These are phyloP conservation scores for Paramyrothecium roridum DNA, from an alignment of 2,329 filamentous ascomycete species.

Conservation along the genomic window DNA sequence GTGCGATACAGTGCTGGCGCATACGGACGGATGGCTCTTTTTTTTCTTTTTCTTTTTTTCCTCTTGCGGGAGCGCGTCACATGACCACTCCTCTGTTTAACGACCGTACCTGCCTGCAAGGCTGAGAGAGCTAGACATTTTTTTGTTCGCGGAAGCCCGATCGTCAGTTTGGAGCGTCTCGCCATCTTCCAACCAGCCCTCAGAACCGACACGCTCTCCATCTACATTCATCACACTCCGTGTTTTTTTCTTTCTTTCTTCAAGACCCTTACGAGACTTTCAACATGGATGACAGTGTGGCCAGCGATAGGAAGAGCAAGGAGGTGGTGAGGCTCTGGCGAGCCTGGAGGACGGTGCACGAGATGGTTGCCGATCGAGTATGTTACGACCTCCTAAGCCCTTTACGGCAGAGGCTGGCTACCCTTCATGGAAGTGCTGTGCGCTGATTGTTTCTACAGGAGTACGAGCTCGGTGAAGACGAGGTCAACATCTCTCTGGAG, in stretches of 20 bases:
- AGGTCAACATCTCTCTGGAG: conserved; percentile 83
- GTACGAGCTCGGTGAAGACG: conserved; percentile 86
- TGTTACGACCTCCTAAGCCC: conserved; percentile 23
- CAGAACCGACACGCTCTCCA: neutral
- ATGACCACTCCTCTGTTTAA: neutral
- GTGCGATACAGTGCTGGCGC: neutral
- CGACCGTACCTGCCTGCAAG: neutral
- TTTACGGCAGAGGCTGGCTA: conserved; percentile 1
- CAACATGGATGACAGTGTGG: conserved; percentile 37
- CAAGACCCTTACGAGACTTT: neutral
- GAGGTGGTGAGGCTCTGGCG: conserved; percentile 77
- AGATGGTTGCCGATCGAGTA: conserved; percentile 93
- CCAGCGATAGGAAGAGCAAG: conserved; percentile 48
- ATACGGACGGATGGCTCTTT: neutral
- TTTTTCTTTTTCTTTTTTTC: neutral
- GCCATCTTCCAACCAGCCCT: neutral
- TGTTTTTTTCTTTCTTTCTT: too few species aligned
- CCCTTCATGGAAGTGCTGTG: neutral
- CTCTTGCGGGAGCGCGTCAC: neutral
- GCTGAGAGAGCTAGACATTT: conserved; percentile 2
- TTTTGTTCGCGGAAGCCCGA: conserved; percentile 1
- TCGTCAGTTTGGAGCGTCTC: neutral
- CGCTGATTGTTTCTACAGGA: conserved; percentile 54
- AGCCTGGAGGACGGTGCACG: conserved; percentile 87
- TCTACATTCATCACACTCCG: neutral